Conservation (phyloP, 2,329 filamentous ascomycete genomes). For the Hirsutella thompsonii region DNA sequence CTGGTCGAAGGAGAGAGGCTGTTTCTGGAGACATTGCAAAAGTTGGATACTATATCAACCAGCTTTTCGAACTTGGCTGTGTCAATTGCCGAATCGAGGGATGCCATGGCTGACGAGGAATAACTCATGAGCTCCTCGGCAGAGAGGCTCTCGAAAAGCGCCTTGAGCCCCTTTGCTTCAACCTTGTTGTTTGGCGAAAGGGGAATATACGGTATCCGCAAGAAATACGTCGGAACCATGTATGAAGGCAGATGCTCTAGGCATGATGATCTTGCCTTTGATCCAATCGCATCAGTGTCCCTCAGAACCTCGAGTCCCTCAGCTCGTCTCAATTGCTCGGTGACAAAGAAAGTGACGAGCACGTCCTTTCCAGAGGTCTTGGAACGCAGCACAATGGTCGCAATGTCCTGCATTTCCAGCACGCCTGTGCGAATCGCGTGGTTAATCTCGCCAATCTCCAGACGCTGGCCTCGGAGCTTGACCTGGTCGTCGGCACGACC, state of each 20-base stretch:
- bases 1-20: conserved; percentile 44
- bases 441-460: conserved; percentile 89
- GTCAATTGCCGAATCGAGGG: conserved; percentile 15
- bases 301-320: conserved; percentile 10
- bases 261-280: conserved; percentile 47
- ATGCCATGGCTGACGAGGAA: conserved; percentile 16
- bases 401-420: conserved; percentile 49
- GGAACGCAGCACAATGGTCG: conserved; percentile 63
- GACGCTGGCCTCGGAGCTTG: conserved; percentile 76
- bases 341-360: conserved; percentile 60
- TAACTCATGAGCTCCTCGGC: conserved; percentile 49
- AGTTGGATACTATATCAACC: conserved; percentile 37
- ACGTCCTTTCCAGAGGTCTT: conserved; percentile 65
- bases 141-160: conserved; percentile 49
- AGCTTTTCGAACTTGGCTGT: conserved; percentile 31
- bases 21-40: conserved; percentile 30
- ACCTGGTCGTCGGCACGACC: conserved; percentile 85
- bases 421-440: conserved; percentile 58
- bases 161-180: conserved; percentile 56
- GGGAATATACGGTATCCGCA: conserved; percentile 59
- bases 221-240: conserved; percentile 81
- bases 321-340: conserved; percentile 2
- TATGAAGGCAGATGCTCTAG: conserved; percentile 60
- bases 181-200: conserved; percentile 85
- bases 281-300: conserved; percentile 25